These are phyloP conservation scores for Gaeumannomyces sp. DNA, from an alignment of 2,329 filamentous ascomycete genomes.

Conservation along the genomic window DNA sequence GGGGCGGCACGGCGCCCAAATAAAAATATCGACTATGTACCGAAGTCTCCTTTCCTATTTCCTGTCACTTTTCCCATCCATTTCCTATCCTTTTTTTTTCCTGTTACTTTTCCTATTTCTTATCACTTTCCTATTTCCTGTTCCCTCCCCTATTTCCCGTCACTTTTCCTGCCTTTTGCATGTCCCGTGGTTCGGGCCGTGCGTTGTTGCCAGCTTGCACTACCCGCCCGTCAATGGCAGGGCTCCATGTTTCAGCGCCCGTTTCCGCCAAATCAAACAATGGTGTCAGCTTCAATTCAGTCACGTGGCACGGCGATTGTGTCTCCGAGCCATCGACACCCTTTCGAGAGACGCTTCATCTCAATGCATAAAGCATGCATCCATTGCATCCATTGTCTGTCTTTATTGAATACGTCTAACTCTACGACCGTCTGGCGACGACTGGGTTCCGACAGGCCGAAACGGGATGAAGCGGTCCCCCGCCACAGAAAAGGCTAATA, in stretches of 20 bases:
- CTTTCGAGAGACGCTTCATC: background rate
- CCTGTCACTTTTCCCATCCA: too few species aligned
- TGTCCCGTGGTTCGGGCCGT: too few species aligned
- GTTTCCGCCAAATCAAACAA: background rate
- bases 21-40: too few species aligned
- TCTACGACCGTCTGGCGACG: background rate
- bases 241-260: too few species aligned
- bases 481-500: background rate
- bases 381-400: slow-evolving; percentile 4
- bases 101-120: too few species aligned
- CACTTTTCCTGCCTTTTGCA: too few species aligned
- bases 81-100: too few species aligned
- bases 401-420: background rate
- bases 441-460: background rate
- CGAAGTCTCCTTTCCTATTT: too few species aligned
- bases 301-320: background rate
- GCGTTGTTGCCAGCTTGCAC: background rate
- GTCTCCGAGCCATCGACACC: background rate
- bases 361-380: background rate
- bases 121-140: too few species aligned
- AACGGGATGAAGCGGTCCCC: background rate
- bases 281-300: background rate
- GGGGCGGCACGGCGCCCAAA: too few species aligned
- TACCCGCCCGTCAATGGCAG: background rate
- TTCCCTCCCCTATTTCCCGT: too few species aligned